Conservation (phyloP, 768 basidiomycete genomes). For the Pisolithus albus region DNA sequence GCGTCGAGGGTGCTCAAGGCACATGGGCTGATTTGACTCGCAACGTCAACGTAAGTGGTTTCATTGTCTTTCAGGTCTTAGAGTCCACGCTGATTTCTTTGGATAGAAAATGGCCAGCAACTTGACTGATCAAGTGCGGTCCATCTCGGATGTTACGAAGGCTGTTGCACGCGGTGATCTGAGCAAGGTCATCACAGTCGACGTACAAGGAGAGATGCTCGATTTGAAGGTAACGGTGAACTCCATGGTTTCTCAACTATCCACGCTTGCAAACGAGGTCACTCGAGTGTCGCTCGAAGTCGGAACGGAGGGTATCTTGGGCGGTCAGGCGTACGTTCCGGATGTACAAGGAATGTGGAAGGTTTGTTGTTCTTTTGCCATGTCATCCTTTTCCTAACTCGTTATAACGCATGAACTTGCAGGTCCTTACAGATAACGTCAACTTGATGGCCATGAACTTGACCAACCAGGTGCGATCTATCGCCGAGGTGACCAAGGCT, state of each 20-base stretch:
- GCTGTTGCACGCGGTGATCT: constrained; percentile 80
- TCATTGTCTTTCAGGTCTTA: not conserved
- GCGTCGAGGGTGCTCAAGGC: constrained; percentile 85
- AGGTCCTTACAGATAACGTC: constrained; percentile 71
- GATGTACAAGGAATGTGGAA: constrained; percentile 96
- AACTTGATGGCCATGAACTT: constrained; percentile 88
- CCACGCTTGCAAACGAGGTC: constrained; percentile 74
- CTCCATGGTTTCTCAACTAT: constrained; percentile 68
- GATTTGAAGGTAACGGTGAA: constrained; percentile 78
- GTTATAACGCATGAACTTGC: not conserved
- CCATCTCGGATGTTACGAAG: constrained; percentile 81
- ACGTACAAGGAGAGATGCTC: constrained; percentile 92
- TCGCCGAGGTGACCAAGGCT: constrained; percentile 90
- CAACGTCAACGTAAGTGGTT: constrained; percentile 70
- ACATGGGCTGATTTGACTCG: constrained; percentile 89
- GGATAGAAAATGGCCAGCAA: constrained; percentile 83
- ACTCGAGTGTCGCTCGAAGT: constrained; percentile 89
- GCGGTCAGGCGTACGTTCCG: constrained; percentile 88
- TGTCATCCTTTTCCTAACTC: constrained; percentile 13
- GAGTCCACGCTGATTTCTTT: not conserved
- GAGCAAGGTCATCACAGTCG: constrained; percentile 78
- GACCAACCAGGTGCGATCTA: constrained; percentile 85
- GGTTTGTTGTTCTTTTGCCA: constrained; percentile 31
- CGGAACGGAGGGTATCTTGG: constrained; percentile 87
- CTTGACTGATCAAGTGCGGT: constrained; percentile 80